Evolutionary conservation across 495 filamentous ascomycete species (phyloP), one percentile per base, ranked within the genome.

Genomic region (Aeminium ludgeri): DNA sequence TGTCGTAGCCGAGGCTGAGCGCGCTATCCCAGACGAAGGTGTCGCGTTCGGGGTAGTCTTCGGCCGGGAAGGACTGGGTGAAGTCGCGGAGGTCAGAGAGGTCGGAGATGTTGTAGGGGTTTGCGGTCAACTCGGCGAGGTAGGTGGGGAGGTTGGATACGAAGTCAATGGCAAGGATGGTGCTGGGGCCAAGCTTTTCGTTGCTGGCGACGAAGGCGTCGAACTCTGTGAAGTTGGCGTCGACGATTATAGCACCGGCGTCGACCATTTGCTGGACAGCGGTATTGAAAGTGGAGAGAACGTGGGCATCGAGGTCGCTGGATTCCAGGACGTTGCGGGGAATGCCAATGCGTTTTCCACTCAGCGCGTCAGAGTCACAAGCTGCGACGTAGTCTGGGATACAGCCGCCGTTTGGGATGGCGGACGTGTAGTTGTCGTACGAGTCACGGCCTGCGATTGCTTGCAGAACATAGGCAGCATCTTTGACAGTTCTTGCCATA

Each of bases 381-480:
- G 69, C 67, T 12, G 55, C 63, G 7, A 67, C 60, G 46, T 73
- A 73, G 42, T 72, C 56, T 0, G 69, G 67, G 7, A 61, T 41
- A 0, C 37, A 47, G 25, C 54, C 46, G n/a, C 51, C 52, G 42
- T 61, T 63, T 7, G 69, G 69, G 34, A 61, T 63, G n/a, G 66
- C 65, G 27, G 59, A 59, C 0, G 70, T 73, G 55, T 70, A 72
- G 46, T 72, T 72, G 54, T 66, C 64, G 31, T 54, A 31, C 10
- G 46, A 17, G 49, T 78, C 73, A 18, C 49, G 44, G 1, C 75
- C 73, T 0, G 69, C 73, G 30, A 81, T 78, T 13, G 66, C 70
- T 49, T 72, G 63, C 17, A 82, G 65, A 3, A 80, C n/a, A 40
- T 72, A 67, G 0, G 78, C 76, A 0, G 76, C 76, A 49, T 82